These are phyloP conservation scores for Naganishia antarctica DNA, from an alignment of 768 basidiomycete genomes.

Conservation along the genomic window DNA sequence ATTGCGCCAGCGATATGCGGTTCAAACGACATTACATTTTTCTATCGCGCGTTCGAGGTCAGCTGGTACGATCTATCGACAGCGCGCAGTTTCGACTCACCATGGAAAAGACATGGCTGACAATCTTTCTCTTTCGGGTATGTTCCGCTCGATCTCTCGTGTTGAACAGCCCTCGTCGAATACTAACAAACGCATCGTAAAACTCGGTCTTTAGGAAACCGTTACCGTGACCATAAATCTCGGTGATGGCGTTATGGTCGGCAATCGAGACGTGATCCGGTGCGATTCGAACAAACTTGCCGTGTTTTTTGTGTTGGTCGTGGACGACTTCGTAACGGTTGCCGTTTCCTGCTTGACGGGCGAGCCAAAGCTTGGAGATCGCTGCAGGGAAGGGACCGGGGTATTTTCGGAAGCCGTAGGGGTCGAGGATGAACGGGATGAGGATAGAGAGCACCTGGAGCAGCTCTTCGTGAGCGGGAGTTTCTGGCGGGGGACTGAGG, in stretches of 20 bases:
- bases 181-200: conserved; percentile 64
- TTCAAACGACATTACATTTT: conserved; percentile 80
- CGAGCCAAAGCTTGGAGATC: conserved; percentile 71
- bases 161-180: conserved; percentile 51
- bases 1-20: conserved; percentile 67
- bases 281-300: conserved; percentile 68
- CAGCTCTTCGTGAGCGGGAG: background rate
- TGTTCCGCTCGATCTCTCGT: conserved; percentile 68
- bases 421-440: conserved; percentile 58
- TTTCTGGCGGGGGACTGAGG: background rate
- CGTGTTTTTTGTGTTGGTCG: conserved; percentile 66
- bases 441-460: conserved; percentile 46
- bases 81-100: background rate
- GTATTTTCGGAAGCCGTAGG: conserved; percentile 57
- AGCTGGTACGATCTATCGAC: conserved; percentile 56
- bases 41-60: conserved; percentile 53
- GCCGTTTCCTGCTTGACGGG: conserved; percentile 61
- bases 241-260: conserved; percentile 67
- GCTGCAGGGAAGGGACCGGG: conserved; percentile 70
- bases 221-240: conserved; percentile 76
- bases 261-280: conserved; percentile 74
- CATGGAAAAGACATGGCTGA: conserved; percentile 50
- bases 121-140: conserved; percentile 83
- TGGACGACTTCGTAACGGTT: conserved; percentile 73
- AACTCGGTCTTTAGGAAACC: conserved; percentile 76